Conservation (phyloP, 106 monocot genomes). For the Dendrobium officinale region DNA sequence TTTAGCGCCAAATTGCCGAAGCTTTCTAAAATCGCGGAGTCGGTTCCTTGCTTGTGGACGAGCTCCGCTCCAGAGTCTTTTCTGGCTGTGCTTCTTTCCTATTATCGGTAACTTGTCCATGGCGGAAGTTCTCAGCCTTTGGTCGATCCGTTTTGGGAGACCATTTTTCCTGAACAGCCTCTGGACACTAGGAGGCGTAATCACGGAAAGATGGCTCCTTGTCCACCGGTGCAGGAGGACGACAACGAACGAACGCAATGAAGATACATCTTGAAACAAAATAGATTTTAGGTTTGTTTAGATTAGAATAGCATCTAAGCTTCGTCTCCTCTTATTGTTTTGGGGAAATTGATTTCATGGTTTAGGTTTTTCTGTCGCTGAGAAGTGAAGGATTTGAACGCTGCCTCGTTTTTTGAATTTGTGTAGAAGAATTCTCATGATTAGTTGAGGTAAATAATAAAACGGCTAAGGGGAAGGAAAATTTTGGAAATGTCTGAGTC, state of each 20-base stretch:
- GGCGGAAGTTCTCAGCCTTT: neutral
- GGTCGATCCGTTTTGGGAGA: neutral
- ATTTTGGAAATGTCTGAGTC: conserved; percentile 1
- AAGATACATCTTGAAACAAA: neutral
- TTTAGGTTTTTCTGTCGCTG: neutral
- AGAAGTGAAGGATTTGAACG: neutral
- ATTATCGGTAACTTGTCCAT: neutral
- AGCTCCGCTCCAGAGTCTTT: neutral
- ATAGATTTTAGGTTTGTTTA: neutral
- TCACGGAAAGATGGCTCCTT: neutral
- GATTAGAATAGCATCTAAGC: neutral
- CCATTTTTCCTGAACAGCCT: neutral
- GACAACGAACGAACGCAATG: neutral
- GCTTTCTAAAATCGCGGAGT: conserved; percentile 1
- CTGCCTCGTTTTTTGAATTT: neutral
- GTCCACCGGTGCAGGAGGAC: neutral
- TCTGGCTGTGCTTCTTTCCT: neutral
- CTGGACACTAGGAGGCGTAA: neutral
- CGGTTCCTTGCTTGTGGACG: neutral
- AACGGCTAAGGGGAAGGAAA: neutral
- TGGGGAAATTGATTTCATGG: neutral
- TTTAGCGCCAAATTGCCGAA: neutral
- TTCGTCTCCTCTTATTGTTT: neutral
- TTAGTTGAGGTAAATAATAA: neutral
- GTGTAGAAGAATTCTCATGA: neutral